Base-by-base conservation (phyloP, 2,329 filamentous ascomycete genomes). In the Sarocladium strictum region DNA sequence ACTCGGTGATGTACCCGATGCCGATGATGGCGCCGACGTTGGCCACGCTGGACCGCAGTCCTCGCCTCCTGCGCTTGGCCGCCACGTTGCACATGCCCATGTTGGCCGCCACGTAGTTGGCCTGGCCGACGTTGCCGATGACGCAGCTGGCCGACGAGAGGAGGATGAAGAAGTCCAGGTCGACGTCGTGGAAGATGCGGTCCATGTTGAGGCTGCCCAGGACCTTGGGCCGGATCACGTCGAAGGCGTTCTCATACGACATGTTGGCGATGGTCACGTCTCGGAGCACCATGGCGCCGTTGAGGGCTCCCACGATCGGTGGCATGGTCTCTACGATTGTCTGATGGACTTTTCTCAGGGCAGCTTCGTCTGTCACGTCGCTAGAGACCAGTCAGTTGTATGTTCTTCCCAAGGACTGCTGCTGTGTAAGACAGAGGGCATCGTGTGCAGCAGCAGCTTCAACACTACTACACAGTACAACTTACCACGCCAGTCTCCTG, bases 21-120 rank as follows among this genome's bases (percentile, higher is more conserved):
- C 72, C 77, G 1, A 69, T 54, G 1, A 79, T 60, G 5, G 60
- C 53, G 1, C 63, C 58, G 19, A 79, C 64, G 55, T 78, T 63
- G 2, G 78, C 66, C 12, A 63, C 59, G 0, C 69, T 67, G 2
- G 68, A 74, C 0, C 72, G 64, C 2, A 75, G 62, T 2, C 70
- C 70, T 2, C 60, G 61, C 1, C 55, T 53, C 1, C 66, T 56
- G 3, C 77, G 62, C 15, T 72, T 63, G 0, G 58, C 47, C 0
- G 67, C 71, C 0, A 80, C 59, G 1, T 59, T 59, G 7, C 58
- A 59, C 67, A 79, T 71, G 63, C 68, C 80, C 2, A 58, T 57
- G 57, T 78, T 78, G 2, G 71, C 75, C 0, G 74, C 72, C 0
- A 65, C 61, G 56, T 81, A 81, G 58, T 72, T 75, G 2, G 67